Base-by-base conservation (phyloP, 1,284 basidiomycete genomes). In the Rhodotorula glutinis region DNA sequence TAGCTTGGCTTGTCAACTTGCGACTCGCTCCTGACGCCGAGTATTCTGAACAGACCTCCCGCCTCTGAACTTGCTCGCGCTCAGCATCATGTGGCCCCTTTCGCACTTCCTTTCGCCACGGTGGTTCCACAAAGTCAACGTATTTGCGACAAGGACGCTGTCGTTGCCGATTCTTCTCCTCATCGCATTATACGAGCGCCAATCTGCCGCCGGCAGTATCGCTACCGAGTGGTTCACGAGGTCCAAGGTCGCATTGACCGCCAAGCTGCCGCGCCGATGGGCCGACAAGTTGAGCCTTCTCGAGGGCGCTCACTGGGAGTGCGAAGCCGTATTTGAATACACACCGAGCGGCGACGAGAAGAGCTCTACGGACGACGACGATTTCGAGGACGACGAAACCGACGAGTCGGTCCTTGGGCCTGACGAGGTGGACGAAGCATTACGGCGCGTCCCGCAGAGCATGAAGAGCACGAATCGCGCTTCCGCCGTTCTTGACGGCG, bases 101-200 rank as follows among this genome's bases (percentile, higher is more conserved):
- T 71, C 69, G 19, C 66, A 69, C 74, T 41, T 75, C 38, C 60
- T 71, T 8, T 63, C 64, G 13, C 69, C 73, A 40, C 75, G 73
- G 46, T 65, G 63, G 60, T 76, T 74, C 55, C 74, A 75, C 67
- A 73, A 73, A 55, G 56, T 68, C 55, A 68, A 73, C 59, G 63
- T 73, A 21, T 54, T 67, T 43, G 46, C 66, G n/a, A 67, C 67
- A 1, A 63, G 65, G 4, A 61, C 70, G 19, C 70, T 88, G 84
- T 86, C 86, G 19, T 87, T 94, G 75, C 92, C 91, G 0, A 85
- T 88, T 62, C 83, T 96, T 29, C 79, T 94, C 52, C 75, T 82
- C 55, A 93, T 96, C 71, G 86, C 86, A 3, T 75, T 88, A 11
- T 93, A 92, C 78, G 92, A 96, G 79, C 84, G 91, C 7, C 65